Evolutionary conservation across 768 basidiomycete species (phyloP), one percentile per base, ranked within the genome.

Genomic region (Floccularia luteovirens): DNA sequence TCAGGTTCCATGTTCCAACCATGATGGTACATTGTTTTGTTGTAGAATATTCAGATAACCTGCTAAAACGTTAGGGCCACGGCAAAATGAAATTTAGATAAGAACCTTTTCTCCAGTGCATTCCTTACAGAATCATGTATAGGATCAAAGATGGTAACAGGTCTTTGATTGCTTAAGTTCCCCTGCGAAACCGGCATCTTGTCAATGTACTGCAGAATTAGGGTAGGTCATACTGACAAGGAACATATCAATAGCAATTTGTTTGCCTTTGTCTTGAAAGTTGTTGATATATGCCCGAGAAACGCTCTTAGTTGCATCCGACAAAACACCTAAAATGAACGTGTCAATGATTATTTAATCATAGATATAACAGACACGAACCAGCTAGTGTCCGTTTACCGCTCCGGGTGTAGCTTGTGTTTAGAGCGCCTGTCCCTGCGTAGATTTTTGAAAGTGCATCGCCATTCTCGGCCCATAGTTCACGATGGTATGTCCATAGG

Each of bases 281-380:
- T 97, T 97, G 53, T 93, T 96, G 53, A 97, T 94, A 53, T 97
- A 99, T 25, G 93, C 93, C 44, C 94, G 78, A 2, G 89, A 90
- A 23, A 90, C 86, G 51, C 89, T 93, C 59, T 99, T 99, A 3
- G 91, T 94, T 3, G 94, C 96, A 63, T 99, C 93, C 4, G 90
- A 92, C 17, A 99, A 61, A 30, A 98, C 76, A 34, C 94, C 93
- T 75, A 58, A 23, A 40, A 39, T 42, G 44, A 38, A n/a, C n/a
- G n/a, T 16, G 41, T 43, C 20, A 39, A 37, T 31, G 27, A 33
- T 12, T 21, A 37, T 33, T 28, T 22, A 21, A 51, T 30, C 38
- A 41, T 40, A 23, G 28, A 24, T 12, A 24, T 30, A 35, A 8
- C 41, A 23, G 4, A 43, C 20, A 45, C 64, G 11, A 51, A 83